Evolutionary conservation across 768 basidiomycete species (phyloP).

Genomic region (Termitomyces sp.): DNA sequence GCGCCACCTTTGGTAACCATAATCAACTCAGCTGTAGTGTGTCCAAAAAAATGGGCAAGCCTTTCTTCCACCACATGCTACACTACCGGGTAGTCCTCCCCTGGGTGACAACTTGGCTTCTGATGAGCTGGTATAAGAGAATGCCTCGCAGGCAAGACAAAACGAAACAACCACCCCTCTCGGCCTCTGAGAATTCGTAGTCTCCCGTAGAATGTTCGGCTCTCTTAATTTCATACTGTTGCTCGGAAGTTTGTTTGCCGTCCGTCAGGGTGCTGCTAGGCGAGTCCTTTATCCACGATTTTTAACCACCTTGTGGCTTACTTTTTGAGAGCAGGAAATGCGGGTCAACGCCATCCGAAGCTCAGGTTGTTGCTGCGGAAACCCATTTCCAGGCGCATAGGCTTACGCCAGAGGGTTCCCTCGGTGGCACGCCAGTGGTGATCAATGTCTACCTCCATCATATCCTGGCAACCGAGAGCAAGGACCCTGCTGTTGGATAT

Average conservation of each 20-base stretch:
- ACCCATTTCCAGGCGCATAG: conserved; percentile 14
- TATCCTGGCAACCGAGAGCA: conserved; percentile 22
- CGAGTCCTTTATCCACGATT: background rate
- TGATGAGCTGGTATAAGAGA: background rate
- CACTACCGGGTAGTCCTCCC: background rate
- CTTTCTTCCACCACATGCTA: background rate
- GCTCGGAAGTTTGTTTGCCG: background rate
- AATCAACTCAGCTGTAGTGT: background rate
- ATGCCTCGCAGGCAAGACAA: background rate
- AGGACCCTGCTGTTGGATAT: conserved; percentile 33
- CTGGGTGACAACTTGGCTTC: background rate
- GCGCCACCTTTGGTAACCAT: background rate
- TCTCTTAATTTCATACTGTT: background rate
- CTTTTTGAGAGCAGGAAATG: conserved; percentile 3
- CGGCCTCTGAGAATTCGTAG: background rate
- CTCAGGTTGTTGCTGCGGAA: conserved; percentile 13
- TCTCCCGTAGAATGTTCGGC: background rate
- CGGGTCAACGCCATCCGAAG: conserved; percentile 11
- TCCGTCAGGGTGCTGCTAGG: conserved; percentile 2
- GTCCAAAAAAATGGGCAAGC: background rate
- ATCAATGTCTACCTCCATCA: conserved; percentile 29
- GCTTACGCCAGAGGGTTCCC: background rate
- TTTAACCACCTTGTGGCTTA: background rate
- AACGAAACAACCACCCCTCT: background rate
- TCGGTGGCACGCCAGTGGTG: background rate